These are phyloP conservation scores for Penicillium expansum DNA, from an alignment of 2,329 filamentous ascomycete genomes.

Conservation along the genomic window DNA sequence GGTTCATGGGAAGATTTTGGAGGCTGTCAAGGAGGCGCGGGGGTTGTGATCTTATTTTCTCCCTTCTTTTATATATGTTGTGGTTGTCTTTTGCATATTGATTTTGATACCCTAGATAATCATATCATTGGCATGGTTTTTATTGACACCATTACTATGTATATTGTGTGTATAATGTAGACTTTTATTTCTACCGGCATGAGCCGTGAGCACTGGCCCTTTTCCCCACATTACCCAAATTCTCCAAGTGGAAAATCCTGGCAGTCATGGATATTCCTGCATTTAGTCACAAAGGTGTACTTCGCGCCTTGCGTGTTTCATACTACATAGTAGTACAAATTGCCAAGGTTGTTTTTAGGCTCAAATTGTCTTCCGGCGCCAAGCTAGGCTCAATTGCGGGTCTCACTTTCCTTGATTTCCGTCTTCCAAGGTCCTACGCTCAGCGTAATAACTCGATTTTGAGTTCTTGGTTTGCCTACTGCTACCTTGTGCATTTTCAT, in stretches of 20 bases:
- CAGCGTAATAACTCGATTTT: not conserved
- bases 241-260: not conserved
- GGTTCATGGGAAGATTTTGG: constrained; percentile 34
- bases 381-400: not conserved
- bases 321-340: too few relatives aligned
- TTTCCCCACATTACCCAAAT: constrained; percentile 8
- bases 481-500: not conserved
- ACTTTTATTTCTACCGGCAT: not conserved
- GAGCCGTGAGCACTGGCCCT: constrained; percentile 8
- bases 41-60: constrained; percentile 10
- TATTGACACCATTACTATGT: not conserved
- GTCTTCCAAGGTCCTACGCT: not conserved
- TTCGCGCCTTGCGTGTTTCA: not conserved
- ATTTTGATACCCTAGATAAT: constrained; percentile 11
- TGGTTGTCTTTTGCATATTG: not conserved
- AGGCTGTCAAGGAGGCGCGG: constrained; percentile 28
- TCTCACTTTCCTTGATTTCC: constrained; percentile 1
- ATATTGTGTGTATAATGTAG: not conserved
- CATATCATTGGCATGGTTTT: constrained; percentile 9
- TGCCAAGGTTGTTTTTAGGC: not conserved
- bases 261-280: not conserved
- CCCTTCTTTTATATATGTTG: constrained; percentile 1
- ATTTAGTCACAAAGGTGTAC: not conserved
- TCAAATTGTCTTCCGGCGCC: not conserved
- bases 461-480: not conserved